A percentile compares a stretch with the other conserved stretches of the same genome.
phyloP scores from a whole-genome alignment of 176 grass and related monocot genomes.

The Olyra latifolia region DNA sequence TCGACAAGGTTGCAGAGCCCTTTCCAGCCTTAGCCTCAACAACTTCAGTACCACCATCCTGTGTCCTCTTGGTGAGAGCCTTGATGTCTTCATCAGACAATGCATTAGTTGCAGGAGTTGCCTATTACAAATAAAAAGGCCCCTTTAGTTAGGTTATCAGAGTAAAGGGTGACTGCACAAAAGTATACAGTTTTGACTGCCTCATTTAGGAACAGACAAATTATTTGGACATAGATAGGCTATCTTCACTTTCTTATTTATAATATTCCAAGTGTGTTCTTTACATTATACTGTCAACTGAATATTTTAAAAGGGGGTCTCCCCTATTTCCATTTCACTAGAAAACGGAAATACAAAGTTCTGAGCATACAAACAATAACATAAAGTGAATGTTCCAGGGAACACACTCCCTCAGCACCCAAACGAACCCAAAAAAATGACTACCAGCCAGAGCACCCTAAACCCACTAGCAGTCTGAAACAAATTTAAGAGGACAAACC shows the following conservation, averaged over 20 bases:
- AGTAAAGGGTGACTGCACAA: background rate
- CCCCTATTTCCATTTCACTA: too few relatives aligned
- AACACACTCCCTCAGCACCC: too few relatives aligned
- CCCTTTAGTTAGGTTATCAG: background rate
- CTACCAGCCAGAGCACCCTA: too few relatives aligned
- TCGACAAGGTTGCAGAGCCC: slow-evolving; percentile 94
- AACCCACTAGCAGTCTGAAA: too few relatives aligned
- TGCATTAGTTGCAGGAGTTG: slow-evolving; percentile 72
- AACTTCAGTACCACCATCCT: slow-evolving; percentile 91
- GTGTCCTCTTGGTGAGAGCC: slow-evolving; percentile 91
- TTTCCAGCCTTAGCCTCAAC: slow-evolving; percentile 98
- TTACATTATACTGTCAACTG: background rate
- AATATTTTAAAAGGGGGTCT: too few relatives aligned
- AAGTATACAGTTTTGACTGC: background rate
- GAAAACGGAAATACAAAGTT: too few relatives aligned
- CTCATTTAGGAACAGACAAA: slow-evolving; percentile 14
- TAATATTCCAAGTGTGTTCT: background rate
- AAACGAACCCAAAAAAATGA: too few relatives aligned
- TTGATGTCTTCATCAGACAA: slow-evolving; percentile 67
- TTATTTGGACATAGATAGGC: background rate
- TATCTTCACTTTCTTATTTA: background rate
- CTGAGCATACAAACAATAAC: too few relatives aligned
- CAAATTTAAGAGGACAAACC: too few relatives aligned
- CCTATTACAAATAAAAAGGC: slow-evolving; percentile 35
- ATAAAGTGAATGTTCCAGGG: too few relatives aligned